Conservation (phyloP, 306 rosid genomes). For the Citrullus amarus region DNA sequence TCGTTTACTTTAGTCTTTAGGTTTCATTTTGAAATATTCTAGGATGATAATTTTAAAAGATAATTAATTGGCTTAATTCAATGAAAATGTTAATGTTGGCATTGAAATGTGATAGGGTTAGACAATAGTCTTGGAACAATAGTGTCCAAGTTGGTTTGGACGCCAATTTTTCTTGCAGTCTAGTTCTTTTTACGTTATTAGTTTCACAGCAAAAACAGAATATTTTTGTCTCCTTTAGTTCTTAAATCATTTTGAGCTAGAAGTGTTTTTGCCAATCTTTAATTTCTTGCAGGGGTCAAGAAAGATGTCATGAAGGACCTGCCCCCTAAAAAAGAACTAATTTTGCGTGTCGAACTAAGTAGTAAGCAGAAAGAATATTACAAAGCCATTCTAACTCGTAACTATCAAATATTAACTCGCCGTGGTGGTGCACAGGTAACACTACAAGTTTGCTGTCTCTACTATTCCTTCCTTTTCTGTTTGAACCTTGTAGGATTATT, state of each 20-base stretch:
- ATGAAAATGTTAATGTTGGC: neutral
- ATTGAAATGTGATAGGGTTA: neutral
- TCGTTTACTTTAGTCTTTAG: neutral
- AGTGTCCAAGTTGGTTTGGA: neutral
- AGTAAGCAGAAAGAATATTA: conserved; percentile 94
- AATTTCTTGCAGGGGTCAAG: conserved; percentile 67
- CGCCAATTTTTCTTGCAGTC: neutral
- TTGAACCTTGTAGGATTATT: conserved; percentile 1
- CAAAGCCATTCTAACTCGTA: conserved; percentile 95
- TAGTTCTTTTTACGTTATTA: neutral
- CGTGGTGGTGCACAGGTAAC: conserved; percentile 98
- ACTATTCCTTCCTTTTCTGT: neutral
- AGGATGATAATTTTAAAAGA: neutral
- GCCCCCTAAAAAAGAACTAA: conserved; percentile 97
- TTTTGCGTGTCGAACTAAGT: conserved; percentile 84
- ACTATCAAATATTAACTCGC: conserved; percentile 86
- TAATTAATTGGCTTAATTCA: neutral
- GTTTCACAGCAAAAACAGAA: neutral
- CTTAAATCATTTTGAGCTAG: neutral
- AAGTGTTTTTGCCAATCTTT: neutral
- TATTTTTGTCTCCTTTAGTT: neutral
- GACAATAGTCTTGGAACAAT: neutral
- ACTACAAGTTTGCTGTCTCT: neutral
- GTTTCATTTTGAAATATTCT: neutral
- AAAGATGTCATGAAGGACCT: conserved; percentile 98